A percentile compares a stretch with the other conserved stretches of the same genome.
These are phyloP conservation scores for Penicillium fimorum DNA, from an alignment of 495 filamentous ascomycete species.

Conservation along the genomic window DNA sequence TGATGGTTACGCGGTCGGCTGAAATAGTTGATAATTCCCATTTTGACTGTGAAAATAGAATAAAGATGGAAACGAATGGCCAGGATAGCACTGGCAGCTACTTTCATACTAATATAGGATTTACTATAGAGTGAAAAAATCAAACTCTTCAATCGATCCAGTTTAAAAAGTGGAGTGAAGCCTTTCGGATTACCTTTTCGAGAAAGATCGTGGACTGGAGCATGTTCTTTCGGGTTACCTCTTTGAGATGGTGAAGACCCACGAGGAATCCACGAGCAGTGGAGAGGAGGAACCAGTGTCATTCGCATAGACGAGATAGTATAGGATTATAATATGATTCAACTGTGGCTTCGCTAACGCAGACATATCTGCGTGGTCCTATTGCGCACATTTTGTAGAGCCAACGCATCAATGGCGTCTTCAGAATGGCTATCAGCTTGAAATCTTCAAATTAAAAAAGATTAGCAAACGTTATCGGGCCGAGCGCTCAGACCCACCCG, in stretches of 20 bases:
- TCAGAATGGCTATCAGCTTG: not conserved
- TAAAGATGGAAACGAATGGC: constrained; percentile 4
- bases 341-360: not conserved
- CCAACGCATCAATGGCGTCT: not conserved
- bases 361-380: not conserved
- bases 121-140: constrained; percentile 9
- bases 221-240: constrained; percentile 11
- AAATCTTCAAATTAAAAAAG: not conserved
- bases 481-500: not conserved
- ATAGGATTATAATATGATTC: not conserved
- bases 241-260: constrained; percentile 5
- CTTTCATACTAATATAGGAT: constrained; percentile 10
- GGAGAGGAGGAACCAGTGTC: not conserved
- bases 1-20: constrained; percentile 17
- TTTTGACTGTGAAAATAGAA: constrained; percentile 11
- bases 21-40: constrained; percentile 20
- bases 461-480: constrained; percentile 2
- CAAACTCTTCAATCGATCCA: constrained; percentile 18
- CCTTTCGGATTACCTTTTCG: constrained; percentile 11
- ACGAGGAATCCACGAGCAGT: constrained; percentile 9
- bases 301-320: not conserved
- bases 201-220: constrained; percentile 12
- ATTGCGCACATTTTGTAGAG: not conserved
- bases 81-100: not conserved
- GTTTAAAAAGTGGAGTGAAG: constrained; percentile 16